Base-by-base conservation (phyloP, 1,284 basidiomycete species). In the Rhodotorula sp. region DNA sequence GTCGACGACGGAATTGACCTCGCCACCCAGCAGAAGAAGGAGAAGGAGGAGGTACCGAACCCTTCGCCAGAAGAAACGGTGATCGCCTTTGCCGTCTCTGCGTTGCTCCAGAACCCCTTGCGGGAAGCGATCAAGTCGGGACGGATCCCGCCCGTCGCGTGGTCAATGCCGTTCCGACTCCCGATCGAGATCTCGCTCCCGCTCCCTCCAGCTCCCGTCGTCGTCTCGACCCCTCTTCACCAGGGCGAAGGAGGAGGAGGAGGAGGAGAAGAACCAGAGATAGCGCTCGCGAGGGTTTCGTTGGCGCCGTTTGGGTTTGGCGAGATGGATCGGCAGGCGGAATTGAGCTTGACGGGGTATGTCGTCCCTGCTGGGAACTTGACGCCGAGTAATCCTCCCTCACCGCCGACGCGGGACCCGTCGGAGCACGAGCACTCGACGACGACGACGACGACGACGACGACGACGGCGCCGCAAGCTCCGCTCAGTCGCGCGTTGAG, bases 241-340 rank as follows among this genome's bases (percentile, higher is more conserved):
- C 28, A 21, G 21, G 12, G 23, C 60, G 38, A 48, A 14, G n/a
- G 31, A 55, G 15, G 34, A 45, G 12, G 57, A 28, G 8, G 45
- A 26, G 26, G 45, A 56, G 54, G 43, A 38, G 34, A 10, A 38
- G 34, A 34, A 38, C 16, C 57, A 23, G 57, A 64, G 31, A 64
- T 71, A 52, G 60, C 67, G 26, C 71, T 78, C 67, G 77, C 76
- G n/a, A 56, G 69, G 31, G 67, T 76, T 15, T 67, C 67, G 6
- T 64, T 66, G n/a, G 63, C 64, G 23, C 77, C 77, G 12, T 76
- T 78, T 64, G 52, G 52, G 12, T 76, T 76, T 54, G 58, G 69
- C 6, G 62, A 57, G 14, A 31, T 49, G 34, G 57, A 57, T 15
- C 18, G 68, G 26, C 47, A 64, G 14, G 69, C 76, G 16, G 57